These are phyloP conservation scores for Chlorella vulgaris DNA, from an alignment of 139 green algal genomes.

Conservation along the genomic window DNA sequence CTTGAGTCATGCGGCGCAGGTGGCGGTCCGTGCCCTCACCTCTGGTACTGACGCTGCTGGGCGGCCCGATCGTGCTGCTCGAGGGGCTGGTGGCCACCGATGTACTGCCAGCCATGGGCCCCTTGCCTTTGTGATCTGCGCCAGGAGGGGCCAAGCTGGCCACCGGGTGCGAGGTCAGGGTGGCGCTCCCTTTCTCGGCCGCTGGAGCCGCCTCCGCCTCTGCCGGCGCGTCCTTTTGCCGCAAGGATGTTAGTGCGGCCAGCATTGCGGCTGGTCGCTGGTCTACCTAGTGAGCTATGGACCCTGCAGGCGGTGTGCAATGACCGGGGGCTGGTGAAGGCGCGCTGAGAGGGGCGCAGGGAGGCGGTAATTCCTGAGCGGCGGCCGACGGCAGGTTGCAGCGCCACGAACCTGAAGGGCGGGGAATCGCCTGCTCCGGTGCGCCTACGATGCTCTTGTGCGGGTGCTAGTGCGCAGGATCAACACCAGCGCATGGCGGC, in stretches of 20 bases:
- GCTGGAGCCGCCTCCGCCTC: not conserved
- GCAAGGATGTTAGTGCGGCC: not conserved
- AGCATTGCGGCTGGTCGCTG: not conserved
- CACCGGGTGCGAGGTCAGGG: slow-evolving; percentile 2
- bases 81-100: not conserved
- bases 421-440: no score
- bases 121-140: not conserved
- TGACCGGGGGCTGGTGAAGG: not conserved
- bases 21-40: not conserved
- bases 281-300: no score
- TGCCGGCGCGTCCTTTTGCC: not conserved
- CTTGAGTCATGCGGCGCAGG: slow-evolving; percentile 30
- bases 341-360: no score
- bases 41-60: not conserved
- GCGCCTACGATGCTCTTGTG: no score
- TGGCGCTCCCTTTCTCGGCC: no score
- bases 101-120: not conserved
- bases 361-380: no score
- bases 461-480: no score
- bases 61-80: slow-evolving; percentile 21
- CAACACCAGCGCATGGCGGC: no score
- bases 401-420: no score
- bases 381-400: no score
- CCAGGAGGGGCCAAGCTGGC: not conserved
- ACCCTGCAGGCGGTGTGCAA: no score